Evolutionary conservation across 805 yeast genomes (phyloP).

Genomic region (Kluyveromyces aestuarii): DNA sequence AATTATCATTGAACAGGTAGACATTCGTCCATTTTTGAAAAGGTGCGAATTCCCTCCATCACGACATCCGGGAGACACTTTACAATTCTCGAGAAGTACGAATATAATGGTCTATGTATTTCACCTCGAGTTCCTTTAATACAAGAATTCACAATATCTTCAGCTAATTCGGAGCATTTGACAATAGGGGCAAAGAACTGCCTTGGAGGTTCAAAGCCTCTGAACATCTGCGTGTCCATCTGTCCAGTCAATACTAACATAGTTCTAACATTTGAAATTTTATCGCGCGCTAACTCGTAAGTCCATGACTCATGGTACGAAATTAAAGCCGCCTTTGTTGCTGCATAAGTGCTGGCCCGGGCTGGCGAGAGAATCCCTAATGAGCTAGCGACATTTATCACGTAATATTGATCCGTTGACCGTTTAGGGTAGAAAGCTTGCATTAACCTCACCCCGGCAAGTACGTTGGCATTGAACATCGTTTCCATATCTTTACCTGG

Average conservation of each 20-base stretch:
- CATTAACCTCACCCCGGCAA: slow-evolving; percentile 57
- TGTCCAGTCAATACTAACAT: slow-evolving; percentile 81
- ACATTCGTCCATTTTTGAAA: slow-evolving; percentile 60
- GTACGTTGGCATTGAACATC: slow-evolving; percentile 53
- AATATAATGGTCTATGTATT: slow-evolving; percentile 64
- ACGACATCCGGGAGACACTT: slow-evolving; percentile 62
- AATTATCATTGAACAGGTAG: slow-evolving; percentile 16
- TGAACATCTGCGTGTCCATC: slow-evolving; percentile 63
- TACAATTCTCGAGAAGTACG: slow-evolving; percentile 57
- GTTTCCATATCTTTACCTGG: slow-evolving; percentile 44
- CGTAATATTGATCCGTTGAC: slow-evolving; percentile 53
- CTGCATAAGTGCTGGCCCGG: slow-evolving; percentile 67
- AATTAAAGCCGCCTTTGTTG: slow-evolving; percentile 75
- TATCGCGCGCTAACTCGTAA: slow-evolving; percentile 49
- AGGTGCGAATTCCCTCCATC: slow-evolving; percentile 30
- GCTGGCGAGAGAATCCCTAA: slow-evolving; percentile 78
- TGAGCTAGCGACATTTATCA: slow-evolving; percentile 72
- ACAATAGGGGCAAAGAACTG: slow-evolving; percentile 70
- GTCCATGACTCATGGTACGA: slow-evolving; percentile 78
- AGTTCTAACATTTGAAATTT: slow-evolving; percentile 49
- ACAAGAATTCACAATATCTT: slow-evolving; percentile 42
- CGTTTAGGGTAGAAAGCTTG: slow-evolving; percentile 57
- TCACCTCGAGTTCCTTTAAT: slow-evolving; percentile 61
- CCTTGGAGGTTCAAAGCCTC: slow-evolving; percentile 67
- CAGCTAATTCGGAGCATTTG: slow-evolving; percentile 50